A percentile compares a stretch with the other conserved stretches of the same genome.
Evolutionary conservation across 148 eudicot species (phyloP).

Genomic region (Amaranthus palmeri): DNA sequence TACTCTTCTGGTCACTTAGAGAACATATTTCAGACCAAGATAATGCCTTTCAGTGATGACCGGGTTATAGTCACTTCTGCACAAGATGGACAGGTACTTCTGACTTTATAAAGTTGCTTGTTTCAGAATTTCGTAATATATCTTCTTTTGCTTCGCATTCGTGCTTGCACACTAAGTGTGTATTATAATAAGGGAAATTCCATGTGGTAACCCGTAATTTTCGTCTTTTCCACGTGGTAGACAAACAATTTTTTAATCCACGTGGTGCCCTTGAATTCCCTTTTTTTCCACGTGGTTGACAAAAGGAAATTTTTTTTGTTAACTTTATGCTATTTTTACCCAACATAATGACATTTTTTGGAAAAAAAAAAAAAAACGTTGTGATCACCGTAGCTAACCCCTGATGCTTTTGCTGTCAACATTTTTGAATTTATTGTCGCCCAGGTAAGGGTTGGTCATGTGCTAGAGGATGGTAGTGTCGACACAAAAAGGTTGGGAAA

Average conservation of each 20-base stretch:
- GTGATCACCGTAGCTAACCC: neutral
- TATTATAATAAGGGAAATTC: neutral
- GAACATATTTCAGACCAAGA: conserved; percentile 63
- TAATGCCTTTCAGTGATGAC: conserved; percentile 79
- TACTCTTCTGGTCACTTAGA: conserved; percentile 70
- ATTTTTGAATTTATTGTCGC: conserved; percentile 12
- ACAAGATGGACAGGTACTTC: conserved; percentile 77
- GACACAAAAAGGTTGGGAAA: conserved; percentile 55
- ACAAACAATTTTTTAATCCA: too few species aligned
- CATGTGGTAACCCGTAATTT: too few species aligned
- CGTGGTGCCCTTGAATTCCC: too few species aligned
- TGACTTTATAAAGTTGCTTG: neutral
- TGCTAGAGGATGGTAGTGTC: conserved; percentile 48
- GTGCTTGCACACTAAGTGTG: neutral
- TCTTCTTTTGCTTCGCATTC: too few species aligned
- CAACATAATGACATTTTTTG: too few species aligned
- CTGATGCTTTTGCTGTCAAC: neutral
- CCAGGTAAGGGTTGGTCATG: conserved; percentile 67
- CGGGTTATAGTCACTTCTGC: conserved; percentile 56
- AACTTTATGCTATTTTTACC: too few species aligned
- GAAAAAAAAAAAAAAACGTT: neutral
- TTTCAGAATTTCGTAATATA: neutral
- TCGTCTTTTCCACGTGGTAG: too few species aligned
- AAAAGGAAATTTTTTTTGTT: too few species aligned
- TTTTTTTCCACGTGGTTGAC: too few species aligned